phyloP scores from a whole-genome alignment of 305 asterid genomes.

The Plantago coronopus region DNA sequence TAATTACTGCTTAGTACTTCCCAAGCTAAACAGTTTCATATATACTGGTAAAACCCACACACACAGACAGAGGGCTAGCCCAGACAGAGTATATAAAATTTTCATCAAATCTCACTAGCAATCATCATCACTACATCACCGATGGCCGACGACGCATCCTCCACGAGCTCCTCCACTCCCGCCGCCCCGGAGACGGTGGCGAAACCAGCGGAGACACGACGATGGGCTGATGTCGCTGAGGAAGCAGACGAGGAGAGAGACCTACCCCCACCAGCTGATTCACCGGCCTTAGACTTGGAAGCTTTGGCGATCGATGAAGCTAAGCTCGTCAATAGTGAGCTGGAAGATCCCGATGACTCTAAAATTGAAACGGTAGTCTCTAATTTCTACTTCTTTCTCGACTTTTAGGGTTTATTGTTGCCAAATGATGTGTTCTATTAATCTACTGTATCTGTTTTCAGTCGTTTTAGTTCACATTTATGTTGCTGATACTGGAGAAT shows the following conservation, averaged over 20 bases:
- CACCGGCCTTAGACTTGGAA: background rate
- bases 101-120: background rate
- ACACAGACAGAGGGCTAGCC: too few species aligned
- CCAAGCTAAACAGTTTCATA: background rate
- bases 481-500: too few species aligned
- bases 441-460: background rate
- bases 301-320: conserved; percentile 9
- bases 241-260: background rate
- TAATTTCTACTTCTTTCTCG: background rate
- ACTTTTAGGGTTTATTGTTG: background rate
- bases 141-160: conserved; percentile 9
- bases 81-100: background rate
- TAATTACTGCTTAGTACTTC: background rate
- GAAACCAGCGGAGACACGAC: background rate
- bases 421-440: background rate
- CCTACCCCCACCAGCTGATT: background rate
- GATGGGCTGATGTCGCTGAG: conserved; percentile 18
- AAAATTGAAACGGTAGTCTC: conserved; percentile 5
- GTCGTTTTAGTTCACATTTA: background rate
- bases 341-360: conserved; percentile 12
- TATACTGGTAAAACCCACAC: too few species aligned
- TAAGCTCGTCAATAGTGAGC: background rate
- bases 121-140: background rate
- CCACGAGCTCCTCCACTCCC: background rate
- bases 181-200: background rate